phyloP scores from a whole-genome alignment of 148 eudicot genomes.

The Bassia scoparia region DNA sequence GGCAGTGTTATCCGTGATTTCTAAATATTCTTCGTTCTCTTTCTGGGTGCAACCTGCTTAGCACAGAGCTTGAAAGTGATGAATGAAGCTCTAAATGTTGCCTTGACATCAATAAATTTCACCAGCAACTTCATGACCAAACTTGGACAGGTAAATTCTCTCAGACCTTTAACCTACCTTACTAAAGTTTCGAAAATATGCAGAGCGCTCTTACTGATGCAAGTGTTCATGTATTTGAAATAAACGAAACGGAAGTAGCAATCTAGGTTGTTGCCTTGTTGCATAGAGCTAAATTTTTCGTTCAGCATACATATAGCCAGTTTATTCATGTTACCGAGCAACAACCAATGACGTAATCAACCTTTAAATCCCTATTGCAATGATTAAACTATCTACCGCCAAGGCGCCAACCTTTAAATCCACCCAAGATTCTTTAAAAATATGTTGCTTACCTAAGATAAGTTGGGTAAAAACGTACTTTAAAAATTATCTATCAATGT shows the following conservation, averaged over 20 bases:
- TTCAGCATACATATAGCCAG: slow-evolving; percentile 7
- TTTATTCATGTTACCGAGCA: no score
- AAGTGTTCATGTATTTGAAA: slow-evolving; percentile 85
- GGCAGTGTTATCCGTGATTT: no score
- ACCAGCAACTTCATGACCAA: slow-evolving; percentile 79
- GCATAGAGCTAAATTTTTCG: background rate
- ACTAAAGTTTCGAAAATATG: slow-evolving; percentile 17
- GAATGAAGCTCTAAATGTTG: slow-evolving; percentile 80
- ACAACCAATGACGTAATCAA: no score
- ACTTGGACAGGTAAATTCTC: slow-evolving; percentile 72
- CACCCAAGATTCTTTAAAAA: no score
- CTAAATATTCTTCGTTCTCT: background rate
- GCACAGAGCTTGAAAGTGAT: slow-evolving; percentile 92
- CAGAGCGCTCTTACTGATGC: slow-evolving; percentile 95
- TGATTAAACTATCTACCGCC: no score
- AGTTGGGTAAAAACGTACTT: no score
- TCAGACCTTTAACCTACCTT: background rate
- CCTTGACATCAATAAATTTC: slow-evolving; percentile 69
- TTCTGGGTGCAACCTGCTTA: slow-evolving; percentile 76
- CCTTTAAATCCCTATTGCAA: no score
- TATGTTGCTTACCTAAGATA: no score
- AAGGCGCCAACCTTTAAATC: no score
- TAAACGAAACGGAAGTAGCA: slow-evolving; percentile 73
- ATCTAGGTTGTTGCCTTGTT: slow-evolving; percentile 41
- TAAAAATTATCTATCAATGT: no score